Base-by-base conservation (phyloP, 2,329 filamentous ascomycete species). In the Penicillium glabrum region DNA sequence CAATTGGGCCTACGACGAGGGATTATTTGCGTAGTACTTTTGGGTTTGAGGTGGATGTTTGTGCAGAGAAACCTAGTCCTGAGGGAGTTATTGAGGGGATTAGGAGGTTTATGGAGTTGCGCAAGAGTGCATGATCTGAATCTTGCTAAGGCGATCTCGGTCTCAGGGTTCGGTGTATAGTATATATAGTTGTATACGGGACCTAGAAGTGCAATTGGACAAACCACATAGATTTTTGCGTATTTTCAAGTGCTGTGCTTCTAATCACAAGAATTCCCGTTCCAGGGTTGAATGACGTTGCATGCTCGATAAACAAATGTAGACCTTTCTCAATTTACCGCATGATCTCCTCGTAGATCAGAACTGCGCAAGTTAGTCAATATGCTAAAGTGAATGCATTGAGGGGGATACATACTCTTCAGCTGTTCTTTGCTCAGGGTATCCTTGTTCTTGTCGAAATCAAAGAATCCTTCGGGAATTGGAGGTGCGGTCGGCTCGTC, bases 381-480 rank as follows among this genome's bases (percentile, higher is more conserved):
- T 11, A 26, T n/a, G 2, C 8, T 19, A 44, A 21, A 21, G 13
- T 50, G 21, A 11, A 8, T 27, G 33, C 8, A 50, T 21, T 21
- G 10, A 3, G 26, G 46, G 21, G 24, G 5, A 21, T 21, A 64
- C 72, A 65, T 69, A 88, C 95, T 85, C 83, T 98, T 98, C 76
- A 99, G 79, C 79, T 99, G 92, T 80, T 99, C 95, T 81, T 99
- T 99, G 82, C 90, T 97, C 72, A 99, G 80, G 70, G 89, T 95
- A 77, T 99, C 95, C 86, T 99, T 99, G 83, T 98, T 96, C 85
- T 97, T 97, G 79, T 99, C 95, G 77, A 99, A 99, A 78, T 99
- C 95, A 75, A 99, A 99, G 83, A 99, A 99, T 75, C 96, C 93
- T 76, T 98, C 93, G 23, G 95, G 95, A 70, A 99, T 99, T 23